Percentiles rank a stretch among this genome's conserved stretches.
phyloP scores from a whole-genome alignment of 1,284 basidiomycete species.

The Ustilago trichophora region DNA sequence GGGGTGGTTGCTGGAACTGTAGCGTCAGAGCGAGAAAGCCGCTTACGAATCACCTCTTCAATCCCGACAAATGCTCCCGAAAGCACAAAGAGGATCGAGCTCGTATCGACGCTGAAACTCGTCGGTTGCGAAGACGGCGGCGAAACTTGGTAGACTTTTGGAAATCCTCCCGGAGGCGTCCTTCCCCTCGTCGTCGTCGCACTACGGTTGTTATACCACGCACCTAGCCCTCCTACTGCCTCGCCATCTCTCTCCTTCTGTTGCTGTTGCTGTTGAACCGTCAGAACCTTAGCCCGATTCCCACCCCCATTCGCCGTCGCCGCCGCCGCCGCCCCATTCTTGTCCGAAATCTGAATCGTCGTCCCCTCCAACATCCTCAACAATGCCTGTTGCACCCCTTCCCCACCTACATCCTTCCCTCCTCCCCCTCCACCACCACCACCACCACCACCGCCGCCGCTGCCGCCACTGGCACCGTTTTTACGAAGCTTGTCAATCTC shows the following conservation, averaged over 20 bases:
- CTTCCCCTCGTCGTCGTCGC: neutral
- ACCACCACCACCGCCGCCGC: too few relatives aligned
- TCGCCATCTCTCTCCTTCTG: neutral
- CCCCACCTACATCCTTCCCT: slow-evolving; percentile 88
- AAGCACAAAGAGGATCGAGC: slow-evolving; percentile 65
- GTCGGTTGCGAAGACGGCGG: slow-evolving; percentile 68
- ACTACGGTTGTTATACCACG: slow-evolving; percentile 32
- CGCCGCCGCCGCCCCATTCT: slow-evolving; percentile 14
- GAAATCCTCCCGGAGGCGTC: too few relatives aligned
- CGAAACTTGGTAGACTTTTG: too few relatives aligned
- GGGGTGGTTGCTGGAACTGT: too few relatives aligned
- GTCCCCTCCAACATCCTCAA: slow-evolving; percentile 93
- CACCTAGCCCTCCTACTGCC: slow-evolving; percentile 6
- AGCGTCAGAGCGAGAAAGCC: slow-evolving; percentile 5
- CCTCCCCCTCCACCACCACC: slow-evolving; percentile 67
- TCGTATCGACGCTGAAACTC: slow-evolving; percentile 80
- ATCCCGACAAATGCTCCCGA: slow-evolving; percentile 94
- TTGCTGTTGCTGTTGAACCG: too few relatives aligned
- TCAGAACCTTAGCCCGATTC: too few relatives aligned
- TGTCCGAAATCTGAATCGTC: slow-evolving; percentile 75
- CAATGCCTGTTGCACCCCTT: slow-evolving; percentile 92
- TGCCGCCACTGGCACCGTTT: too few relatives aligned
- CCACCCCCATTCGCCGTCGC: neutral
- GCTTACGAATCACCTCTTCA: slow-evolving; percentile 73
- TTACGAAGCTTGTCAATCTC: slow-evolving; percentile 90